Base-by-base conservation (phyloP, 2,329 filamentous ascomycete species). In the Aureobasidium sp. region DNA sequence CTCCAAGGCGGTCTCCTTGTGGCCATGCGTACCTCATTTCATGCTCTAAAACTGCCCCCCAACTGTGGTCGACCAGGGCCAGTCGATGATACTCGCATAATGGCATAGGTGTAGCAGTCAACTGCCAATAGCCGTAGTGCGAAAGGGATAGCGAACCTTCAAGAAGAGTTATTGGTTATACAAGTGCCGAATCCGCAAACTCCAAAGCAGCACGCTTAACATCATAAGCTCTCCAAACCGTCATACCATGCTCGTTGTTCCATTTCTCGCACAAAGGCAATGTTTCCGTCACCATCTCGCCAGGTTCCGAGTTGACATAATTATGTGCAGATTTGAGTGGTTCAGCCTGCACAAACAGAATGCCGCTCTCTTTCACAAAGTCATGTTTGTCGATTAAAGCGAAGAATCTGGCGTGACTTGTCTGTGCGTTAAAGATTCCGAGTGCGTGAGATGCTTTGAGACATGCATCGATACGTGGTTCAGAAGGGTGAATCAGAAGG, bases 141-240 rank as follows among this genome's bases (percentile, higher is more conserved):
- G 32, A 34, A 34, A 10, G 9, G 32, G 9, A 10, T 10, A 34
- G 9, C 32, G 9, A 34, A 34, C 5, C 32, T 8, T 34, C 32
- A 8, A 34, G 32, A 34, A 34, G 32, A 34, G 32, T 34, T 34
- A 34, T 34, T 8, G 30, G 21, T 21, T 8, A 4, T 8, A 4
- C 30, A 30, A 30, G 30, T 30, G 30, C 30, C 30, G 50, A 13
- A 54, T 42, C 15, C 37, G 36, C 50, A 42, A 54, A 54, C 37
- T 42, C 50, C 50, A 54, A 25, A 54, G 50, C 36, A 54, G 50
- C 50, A 41, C 50, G 50, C 37, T 54, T 54, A 25, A 54, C 50
- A 41, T 42, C 50, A 41, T 54, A 54, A 30, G 50, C 50, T 41
- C 50, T 54, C 50, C 50, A 41, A 27, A 41, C 50, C 36, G 50